Evolutionary conservation across 805 yeast genomes (phyloP), one percentile per base, ranked within the genome.

Genomic region (Candida chilensis): DNA sequence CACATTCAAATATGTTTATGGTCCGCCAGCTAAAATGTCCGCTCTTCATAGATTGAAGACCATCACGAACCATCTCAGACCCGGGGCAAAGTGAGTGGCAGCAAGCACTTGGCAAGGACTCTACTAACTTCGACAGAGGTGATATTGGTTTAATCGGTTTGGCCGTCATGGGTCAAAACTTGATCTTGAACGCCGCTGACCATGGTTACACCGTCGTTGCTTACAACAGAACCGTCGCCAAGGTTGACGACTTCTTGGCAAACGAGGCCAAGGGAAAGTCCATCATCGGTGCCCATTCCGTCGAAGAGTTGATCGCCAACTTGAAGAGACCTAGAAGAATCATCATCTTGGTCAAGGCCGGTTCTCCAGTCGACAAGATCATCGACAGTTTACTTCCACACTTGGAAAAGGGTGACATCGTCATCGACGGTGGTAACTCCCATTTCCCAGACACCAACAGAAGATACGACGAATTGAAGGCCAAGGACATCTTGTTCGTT

Each of bases 81-180:
- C n/a, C n/a, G n/a, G n/a, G n/a, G n/a, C n/a, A n/a, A n/a, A n/a
- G n/a, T n/a, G n/a, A n/a, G n/a, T n/a, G n/a, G n/a, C n/a, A n/a
- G n/a, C n/a, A n/a, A n/a, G n/a, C n/a, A n/a, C n/a, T n/a, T n/a
- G n/a, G n/a, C n/a, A n/a, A n/a, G n/a, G n/a, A n/a, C n/a, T n/a
- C 22, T 27, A 33, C 33, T 33, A 30, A 31, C 32, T n/a, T 41
- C 39, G 37, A 43, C 47, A 77, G 84, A 58, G 92, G 90, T 73
- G 98, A 90, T 79, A 78, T 90, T 63, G 98, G 96, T 65, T 84
- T 90, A 61, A 88, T 92, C 56, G 98, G 98, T 60, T 76, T 90
- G 75, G 98, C 98, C 81, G 98, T 90, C 47, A 90, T 90, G 98
- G 98, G 98, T 66, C 95, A 84, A 74, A 90, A 90, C 77, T 71